Evolutionary conservation across 1,284 basidiomycete genomes (phyloP), one percentile per base, ranked within the genome.

Genomic region (Ustilago bromivora): DNA sequence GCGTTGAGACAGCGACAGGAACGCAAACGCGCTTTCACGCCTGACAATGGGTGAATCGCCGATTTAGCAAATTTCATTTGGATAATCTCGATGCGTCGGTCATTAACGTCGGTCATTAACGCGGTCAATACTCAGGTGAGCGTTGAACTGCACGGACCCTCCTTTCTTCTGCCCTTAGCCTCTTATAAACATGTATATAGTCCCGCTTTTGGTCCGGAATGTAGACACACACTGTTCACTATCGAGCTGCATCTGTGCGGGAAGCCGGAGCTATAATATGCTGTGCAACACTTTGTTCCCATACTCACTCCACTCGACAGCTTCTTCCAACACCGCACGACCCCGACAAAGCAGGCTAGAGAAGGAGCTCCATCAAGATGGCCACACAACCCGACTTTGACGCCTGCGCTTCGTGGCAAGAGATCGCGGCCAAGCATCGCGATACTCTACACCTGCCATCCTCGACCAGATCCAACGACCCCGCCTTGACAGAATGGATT

Each of bases 371-470:
- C 43, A 19, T 17, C 40, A 57, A 31, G 5, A 58, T 64, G 61
- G 0, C 40, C 1, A 7, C 54, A 5, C 47, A 38, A 9, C 34
- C 57, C 19, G 38, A 49, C 41, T 68, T 60, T 28, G 31, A 49
- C 17, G 40, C 40, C 3, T 67, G 66, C 51, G 43, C 13, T 2
- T 49, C 65, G 11, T 73, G 71, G 65, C 61, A 68, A 36, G 61
- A 67, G 36, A 67, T 73, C 32, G 71, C 53, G 2, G 65, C 61
- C 32, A 35, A 64, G 31, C 71, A 73, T 51, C 65, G 71, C 28
- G 41, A 53, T 34, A 57, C 57, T 3, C 19, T 73, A 5, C 19
- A 23, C 11, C 28, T 73, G 9, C 61, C 65, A 1, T 8, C 55
- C 7, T 36, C 8, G 23, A 61, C 58, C 57, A 28, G 67, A 15